These are phyloP conservation scores for Fusarium subglutinans DNA, from an alignment of 2,329 filamentous ascomycete species.

Conservation along the genomic window DNA sequence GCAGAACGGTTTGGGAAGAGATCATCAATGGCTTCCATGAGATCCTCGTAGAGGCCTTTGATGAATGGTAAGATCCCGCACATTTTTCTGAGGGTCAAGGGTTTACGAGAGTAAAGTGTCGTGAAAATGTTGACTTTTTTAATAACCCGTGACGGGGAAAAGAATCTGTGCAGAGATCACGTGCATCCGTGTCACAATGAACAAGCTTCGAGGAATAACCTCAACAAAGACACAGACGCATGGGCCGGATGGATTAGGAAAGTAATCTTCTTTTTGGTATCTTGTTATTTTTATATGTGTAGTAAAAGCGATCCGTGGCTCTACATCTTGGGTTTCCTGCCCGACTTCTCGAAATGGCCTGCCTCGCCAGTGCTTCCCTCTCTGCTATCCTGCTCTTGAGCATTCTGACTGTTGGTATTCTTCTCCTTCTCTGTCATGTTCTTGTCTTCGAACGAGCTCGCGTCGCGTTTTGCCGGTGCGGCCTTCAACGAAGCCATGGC, in stretches of 20 bases:
- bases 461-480: slow-evolving; percentile 4
- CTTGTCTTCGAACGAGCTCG: slow-evolving; percentile 3
- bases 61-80: slow-evolving; percentile 5
- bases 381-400: slow-evolving; percentile 8
- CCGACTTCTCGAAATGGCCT: slow-evolving; percentile 9
- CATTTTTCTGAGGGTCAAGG: background rate
- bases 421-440: slow-evolving; percentile 14
- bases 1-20: slow-evolving; percentile 5
- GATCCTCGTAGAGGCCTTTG: slow-evolving; percentile 6
- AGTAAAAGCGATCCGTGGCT: fast-evolving
- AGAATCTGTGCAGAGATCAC: slow-evolving; percentile 4
- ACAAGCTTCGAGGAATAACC: background rate
- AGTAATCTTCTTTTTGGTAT: no score
- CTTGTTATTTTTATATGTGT: no score
- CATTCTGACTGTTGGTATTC: slow-evolving; percentile 14
- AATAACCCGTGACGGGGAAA: background rate
- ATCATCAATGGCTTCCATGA: slow-evolving; percentile 20
- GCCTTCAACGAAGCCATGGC: slow-evolving; percentile 22
- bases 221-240: background rate
- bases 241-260: no score
- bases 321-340: slow-evolving; percentile 4
- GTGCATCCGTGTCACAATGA: background rate
- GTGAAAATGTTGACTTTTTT: no score
- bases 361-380: background rate
- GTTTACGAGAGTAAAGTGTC: background rate